A percentile compares a stretch with the other conserved stretches of the same genome.
These are phyloP conservation scores for Silene latifolia DNA, from an alignment of 148 eudicot genomes.

Conservation along the genomic window DNA sequence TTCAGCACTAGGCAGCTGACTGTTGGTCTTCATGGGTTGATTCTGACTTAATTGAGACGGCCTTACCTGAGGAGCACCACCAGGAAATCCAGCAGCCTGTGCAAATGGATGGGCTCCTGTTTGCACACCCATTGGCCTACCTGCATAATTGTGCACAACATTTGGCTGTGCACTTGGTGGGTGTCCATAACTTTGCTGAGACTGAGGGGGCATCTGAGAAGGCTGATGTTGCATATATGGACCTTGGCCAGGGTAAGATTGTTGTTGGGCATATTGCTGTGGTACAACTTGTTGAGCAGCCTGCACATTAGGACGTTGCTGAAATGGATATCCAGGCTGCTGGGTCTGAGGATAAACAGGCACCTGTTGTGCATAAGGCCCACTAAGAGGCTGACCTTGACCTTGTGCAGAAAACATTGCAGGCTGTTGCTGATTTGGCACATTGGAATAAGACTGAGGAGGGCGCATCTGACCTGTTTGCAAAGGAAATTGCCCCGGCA, in stretches of 20 bases:
- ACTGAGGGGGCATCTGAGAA: conserved; percentile 25
- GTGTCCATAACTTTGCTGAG: neutral
- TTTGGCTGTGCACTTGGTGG: conserved; percentile 41
- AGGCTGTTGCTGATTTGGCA: conserved; percentile 51
- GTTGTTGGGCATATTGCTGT: neutral
- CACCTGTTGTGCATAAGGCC: conserved; percentile 29
- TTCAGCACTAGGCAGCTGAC: conserved; percentile 30
- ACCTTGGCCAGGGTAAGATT: conserved; percentile 37
- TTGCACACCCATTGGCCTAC: conserved; percentile 45
- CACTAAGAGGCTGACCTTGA: conserved; percentile 29
- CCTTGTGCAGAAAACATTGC: conserved; percentile 43
- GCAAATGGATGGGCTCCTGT: conserved; percentile 41
- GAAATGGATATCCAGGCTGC: conserved; percentile 49
- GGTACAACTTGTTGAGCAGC: conserved; percentile 40
- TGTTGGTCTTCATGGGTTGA: conserved; percentile 23
- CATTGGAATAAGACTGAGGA: conserved; percentile 36
- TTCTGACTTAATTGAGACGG: conserved; percentile 45
- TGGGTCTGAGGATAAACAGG: conserved; percentile 43
- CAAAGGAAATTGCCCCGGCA: conserved; percentile 53
- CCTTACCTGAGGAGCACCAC: conserved; percentile 41
- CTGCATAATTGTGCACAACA: conserved; percentile 44
- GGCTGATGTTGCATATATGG: conserved; percentile 35
- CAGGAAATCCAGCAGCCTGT: conserved; percentile 39
- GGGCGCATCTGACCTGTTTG: conserved; percentile 57
- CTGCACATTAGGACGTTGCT: conserved; percentile 54